Conservation (phyloP, 345 rosid genomes). For the Brassica rapa region DNA sequence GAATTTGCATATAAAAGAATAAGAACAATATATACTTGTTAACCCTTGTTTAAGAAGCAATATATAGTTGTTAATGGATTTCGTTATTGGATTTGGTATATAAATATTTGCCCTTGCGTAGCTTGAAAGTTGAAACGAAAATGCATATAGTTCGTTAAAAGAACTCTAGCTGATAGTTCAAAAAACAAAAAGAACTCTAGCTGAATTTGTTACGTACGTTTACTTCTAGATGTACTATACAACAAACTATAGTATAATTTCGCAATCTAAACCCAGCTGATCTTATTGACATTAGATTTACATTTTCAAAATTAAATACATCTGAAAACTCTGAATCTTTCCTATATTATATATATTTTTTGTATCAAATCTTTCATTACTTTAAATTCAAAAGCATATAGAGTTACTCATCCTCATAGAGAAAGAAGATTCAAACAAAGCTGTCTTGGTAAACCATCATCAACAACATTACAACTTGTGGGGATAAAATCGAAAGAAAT, state of each 20-base stretch:
- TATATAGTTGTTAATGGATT: not conserved
- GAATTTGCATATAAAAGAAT: not conserved
- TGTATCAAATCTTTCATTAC: too few relatives aligned
- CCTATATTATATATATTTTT: not conserved
- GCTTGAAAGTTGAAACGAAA: not conserved
- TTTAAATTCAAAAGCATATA: too few relatives aligned
- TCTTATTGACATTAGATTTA: not conserved
- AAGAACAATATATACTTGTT: not conserved
- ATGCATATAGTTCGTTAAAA: not conserved
- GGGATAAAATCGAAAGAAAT: too few relatives aligned
- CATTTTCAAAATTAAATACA: not conserved
- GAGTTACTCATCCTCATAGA: too few relatives aligned
- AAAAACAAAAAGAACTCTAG: not conserved
- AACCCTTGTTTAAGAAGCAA: not conserved
- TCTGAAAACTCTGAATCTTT: not conserved
- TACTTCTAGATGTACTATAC: conserved; percentile 2
- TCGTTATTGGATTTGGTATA: conserved; percentile 24
- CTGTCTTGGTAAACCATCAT: too few relatives aligned
- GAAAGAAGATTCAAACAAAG: too few relatives aligned
- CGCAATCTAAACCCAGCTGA: not conserved
- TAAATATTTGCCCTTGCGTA: conserved; percentile 18
- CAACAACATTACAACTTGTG: too few relatives aligned
- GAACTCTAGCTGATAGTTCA: not conserved
- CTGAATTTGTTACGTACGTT: not conserved
- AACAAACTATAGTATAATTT: not conserved